Conservation (phyloP, 352 stramenopile genomes). For the Poterioochromonas sp. region DNA sequence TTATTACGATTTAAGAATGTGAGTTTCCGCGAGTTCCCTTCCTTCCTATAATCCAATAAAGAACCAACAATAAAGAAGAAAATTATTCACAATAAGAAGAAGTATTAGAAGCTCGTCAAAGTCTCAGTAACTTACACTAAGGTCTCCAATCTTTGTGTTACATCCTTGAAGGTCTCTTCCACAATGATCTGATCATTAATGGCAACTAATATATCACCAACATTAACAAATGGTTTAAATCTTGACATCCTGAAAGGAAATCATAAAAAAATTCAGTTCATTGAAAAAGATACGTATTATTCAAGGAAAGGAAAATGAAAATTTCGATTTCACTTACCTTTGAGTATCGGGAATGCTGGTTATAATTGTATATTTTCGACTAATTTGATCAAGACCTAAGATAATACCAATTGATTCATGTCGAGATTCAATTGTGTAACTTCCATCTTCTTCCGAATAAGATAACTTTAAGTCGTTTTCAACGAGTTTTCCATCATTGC, state of each 20-base stretch:
- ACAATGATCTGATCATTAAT: constrained; percentile 17
- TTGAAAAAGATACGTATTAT: background rate
- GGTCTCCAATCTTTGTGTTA: background rate
- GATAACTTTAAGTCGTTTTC: background rate
- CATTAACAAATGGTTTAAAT: background rate
- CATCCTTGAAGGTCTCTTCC: background rate
- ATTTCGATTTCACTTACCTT: background rate
- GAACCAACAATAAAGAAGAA: background rate
- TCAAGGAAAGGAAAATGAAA: background rate
- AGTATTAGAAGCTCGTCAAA: background rate
- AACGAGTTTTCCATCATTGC: background rate
- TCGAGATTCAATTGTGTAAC: background rate
- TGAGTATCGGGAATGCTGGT: background rate
- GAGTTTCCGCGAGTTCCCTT: background rate
- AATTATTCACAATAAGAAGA: background rate
- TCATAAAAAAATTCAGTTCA: background rate
- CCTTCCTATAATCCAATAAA: background rate
- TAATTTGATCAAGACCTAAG: background rate
- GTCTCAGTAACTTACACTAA: background rate
- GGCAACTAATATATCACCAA: constrained; percentile 19
- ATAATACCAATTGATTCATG: background rate
- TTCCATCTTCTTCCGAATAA: background rate
- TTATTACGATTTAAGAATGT: background rate
- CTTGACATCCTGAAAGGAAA: background rate
- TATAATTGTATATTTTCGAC: constrained; percentile 6